A percentile compares a stretch with the other conserved stretches of the same genome.
phyloP scores from a whole-genome alignment of 179 eudicot species.

The Gypsophila paniculata region DNA sequence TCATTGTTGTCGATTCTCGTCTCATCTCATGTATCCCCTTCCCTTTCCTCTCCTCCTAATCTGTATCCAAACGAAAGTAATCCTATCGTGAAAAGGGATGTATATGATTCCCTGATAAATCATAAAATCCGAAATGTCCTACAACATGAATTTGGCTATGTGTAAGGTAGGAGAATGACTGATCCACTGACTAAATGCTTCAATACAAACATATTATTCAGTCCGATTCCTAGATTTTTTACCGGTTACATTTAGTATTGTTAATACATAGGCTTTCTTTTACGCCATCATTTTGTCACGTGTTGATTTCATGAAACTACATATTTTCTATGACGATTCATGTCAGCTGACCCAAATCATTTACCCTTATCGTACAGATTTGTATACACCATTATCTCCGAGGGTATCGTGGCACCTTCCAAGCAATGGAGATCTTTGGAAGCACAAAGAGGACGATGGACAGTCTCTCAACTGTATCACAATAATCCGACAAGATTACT shows the following conservation, averaged over 20 bases:
- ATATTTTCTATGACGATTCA: background rate
- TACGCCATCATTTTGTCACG: background rate
- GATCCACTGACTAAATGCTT: background rate
- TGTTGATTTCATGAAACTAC: background rate
- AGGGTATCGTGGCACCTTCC: conserved; percentile 71
- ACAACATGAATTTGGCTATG: background rate
- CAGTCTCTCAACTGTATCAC: conserved; percentile 49
- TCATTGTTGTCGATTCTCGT: background rate
- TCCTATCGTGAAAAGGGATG: background rate
- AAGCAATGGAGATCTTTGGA: conserved; percentile 75
- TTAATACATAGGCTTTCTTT: background rate
- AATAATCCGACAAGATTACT: conserved; percentile 56
- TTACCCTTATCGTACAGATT: conserved; percentile 34
- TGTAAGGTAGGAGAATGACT: background rate
- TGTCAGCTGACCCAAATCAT: background rate
- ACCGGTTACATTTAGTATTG: no score
- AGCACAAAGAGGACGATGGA: conserved; percentile 59
- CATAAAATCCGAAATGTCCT: background rate
- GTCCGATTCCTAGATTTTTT: no score
- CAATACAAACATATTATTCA: no score
- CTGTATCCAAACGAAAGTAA: background rate
- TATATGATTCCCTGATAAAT: background rate
- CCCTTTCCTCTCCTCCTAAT: no score
- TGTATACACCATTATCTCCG: conserved; percentile 59
- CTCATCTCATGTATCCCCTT: no score